A percentile compares a stretch with the other conserved stretches of the same genome.
Conservation (phyloP, 495 filamentous ascomycete genomes). For the Astrothelium macrocarpum region DNA sequence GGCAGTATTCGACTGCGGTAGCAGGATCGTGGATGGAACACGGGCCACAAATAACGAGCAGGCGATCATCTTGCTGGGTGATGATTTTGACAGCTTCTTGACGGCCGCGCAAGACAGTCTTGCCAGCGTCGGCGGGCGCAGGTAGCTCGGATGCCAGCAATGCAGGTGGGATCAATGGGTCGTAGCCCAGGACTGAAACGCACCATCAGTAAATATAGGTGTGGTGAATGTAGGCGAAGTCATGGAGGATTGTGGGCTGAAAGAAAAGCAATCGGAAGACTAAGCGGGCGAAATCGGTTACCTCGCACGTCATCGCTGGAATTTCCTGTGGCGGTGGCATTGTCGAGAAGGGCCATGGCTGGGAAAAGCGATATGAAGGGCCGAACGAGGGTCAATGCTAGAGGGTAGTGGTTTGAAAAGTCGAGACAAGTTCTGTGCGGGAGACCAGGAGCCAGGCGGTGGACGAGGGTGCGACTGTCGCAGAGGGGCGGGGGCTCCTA, state of each 20-base stretch:
- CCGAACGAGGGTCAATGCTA: background rate
- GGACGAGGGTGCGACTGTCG: conserved; percentile 4
- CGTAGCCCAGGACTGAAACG: conserved; percentile 75
- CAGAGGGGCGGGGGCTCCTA: conserved; percentile 7
- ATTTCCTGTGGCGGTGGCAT: conserved; percentile 7
- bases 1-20: conserved; percentile 77
- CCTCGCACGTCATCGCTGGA: conserved; percentile 35
- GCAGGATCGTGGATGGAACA: conserved; percentile 96
- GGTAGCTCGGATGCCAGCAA: conserved; percentile 85
- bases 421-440: conserved; percentile 8
- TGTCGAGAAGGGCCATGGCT: conserved; percentile 14
- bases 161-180: conserved; percentile 83
- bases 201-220: conserved; percentile 6
- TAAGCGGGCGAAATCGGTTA: conserved; percentile 11
- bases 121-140: conserved; percentile 34
- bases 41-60: conserved; percentile 88
- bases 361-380: background rate
- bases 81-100: conserved; percentile 75
- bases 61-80: conserved; percentile 68
- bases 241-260: background rate
- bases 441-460: background rate
- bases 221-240: background rate
- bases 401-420: conserved; percentile 5
- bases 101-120: conserved; percentile 74
- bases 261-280: background rate